These are phyloP conservation scores for Neophaeococcomyces mojaviensis DNA, from an alignment of 2,329 filamentous ascomycete genomes.

Conservation along the genomic window DNA sequence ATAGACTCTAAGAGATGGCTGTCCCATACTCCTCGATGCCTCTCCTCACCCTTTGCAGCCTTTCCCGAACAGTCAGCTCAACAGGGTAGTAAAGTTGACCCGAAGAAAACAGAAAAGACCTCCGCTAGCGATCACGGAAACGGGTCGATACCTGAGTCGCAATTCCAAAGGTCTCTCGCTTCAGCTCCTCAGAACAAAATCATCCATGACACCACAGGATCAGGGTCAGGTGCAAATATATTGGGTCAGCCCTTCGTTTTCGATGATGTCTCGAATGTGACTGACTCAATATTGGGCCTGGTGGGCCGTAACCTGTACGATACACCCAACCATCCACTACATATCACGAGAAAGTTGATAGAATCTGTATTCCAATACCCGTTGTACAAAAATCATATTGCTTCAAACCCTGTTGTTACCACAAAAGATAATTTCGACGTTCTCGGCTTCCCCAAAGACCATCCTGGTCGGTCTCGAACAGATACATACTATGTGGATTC, in stretches of 20 bases:
- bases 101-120: constrained; percentile 13
- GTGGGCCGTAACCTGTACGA: constrained; percentile 77
- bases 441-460: constrained; percentile 80
- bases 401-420: constrained; percentile 72
- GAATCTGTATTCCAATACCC: constrained; percentile 75
- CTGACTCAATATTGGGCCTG: constrained; percentile 64
- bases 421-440: constrained; percentile 91
- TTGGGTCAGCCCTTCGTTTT: constrained; percentile 17
- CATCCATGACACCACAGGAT: constrained; percentile 6
- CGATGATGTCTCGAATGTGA: constrained; percentile 81
- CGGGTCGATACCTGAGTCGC: constrained; percentile 2
- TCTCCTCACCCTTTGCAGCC: background rate
- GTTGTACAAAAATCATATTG: constrained; percentile 60
- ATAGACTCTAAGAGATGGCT: background rate
- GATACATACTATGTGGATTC: constrained; percentile 96
- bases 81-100: constrained; percentile 15
- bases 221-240: constrained; percentile 16
- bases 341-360: constrained; percentile 85
- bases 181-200: constrained; percentile 14
- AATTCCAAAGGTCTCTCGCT: constrained; percentile 8
- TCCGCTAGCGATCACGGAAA: constrained; percentile 5
- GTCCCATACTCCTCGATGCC: background rate
- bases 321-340: constrained; percentile 81
- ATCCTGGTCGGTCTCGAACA: constrained; percentile 76
- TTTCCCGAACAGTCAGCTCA: constrained; percentile 19